A percentile compares a stretch with the other conserved stretches of the same genome.
Conservation (phyloP, 805 yeast genomes). For the Schizosaccharomyces osmophilus region DNA sequence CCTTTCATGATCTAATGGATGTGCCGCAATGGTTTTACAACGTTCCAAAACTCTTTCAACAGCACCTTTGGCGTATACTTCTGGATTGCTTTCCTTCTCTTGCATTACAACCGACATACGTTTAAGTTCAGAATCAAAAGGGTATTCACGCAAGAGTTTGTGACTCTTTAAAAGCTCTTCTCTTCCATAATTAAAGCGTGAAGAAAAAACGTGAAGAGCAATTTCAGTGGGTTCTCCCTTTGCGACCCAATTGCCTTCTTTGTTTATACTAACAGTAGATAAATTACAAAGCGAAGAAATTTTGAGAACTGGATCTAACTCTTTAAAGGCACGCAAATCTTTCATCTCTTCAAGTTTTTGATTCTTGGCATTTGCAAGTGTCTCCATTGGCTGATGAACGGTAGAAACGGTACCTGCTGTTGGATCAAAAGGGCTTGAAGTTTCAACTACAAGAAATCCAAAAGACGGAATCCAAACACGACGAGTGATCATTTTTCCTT, state of each 20-base stretch:
- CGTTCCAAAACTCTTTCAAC: conserved; percentile 34
- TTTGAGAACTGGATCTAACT: conserved; percentile 24
- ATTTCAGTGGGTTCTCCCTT: conserved; percentile 80
- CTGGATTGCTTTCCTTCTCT: conserved; percentile 3
- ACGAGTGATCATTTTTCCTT: conserved; percentile 55
- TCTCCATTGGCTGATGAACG: background rate
- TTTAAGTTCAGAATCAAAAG: conserved; percentile 52
- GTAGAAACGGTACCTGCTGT: conserved; percentile 25
- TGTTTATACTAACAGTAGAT: conserved; percentile 33
- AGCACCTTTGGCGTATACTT: conserved; percentile 44
- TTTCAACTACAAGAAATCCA: conserved; percentile 33
- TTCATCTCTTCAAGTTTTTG: conserved; percentile 6
- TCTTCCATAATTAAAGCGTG: conserved; percentile 26
- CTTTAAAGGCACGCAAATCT: conserved; percentile 1
- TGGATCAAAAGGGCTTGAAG: conserved; percentile 42
- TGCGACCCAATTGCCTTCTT: conserved; percentile 31
- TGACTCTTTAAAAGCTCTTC: conserved; percentile 16
- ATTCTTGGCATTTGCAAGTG: background rate
- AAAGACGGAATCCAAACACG: conserved; percentile 42
- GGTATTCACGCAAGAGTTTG: conserved; percentile 36
- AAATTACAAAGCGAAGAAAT: conserved; percentile 61
- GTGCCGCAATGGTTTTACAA: conserved; percentile 7
- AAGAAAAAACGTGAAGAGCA: conserved; percentile 57
- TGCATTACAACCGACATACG: conserved; percentile 42
- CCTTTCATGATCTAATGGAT: conserved; percentile 19